Conservation (phyloP, 2,329 filamentous ascomycete species). For the Pseudocercospora macadamiae region DNA sequence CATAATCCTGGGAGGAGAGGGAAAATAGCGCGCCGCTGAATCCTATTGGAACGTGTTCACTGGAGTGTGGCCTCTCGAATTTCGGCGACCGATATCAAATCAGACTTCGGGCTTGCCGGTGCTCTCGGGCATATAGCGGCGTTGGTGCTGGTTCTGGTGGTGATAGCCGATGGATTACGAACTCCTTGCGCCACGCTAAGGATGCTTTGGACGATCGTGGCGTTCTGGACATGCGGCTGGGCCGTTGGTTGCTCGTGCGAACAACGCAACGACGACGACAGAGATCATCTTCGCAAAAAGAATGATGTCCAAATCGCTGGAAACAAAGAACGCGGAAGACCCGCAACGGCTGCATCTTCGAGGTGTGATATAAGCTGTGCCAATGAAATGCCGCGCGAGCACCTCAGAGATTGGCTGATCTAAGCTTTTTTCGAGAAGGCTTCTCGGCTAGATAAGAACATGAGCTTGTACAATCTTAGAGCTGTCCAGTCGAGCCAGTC, state of each 20-base stretch:
- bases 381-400: not conserved
- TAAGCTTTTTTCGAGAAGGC: not conserved
- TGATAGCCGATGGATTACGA: not conserved
- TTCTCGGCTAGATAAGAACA: slow-evolving; percentile 1
- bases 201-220: not conserved
- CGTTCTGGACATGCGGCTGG: not conserved
- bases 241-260: not conserved
- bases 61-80: no score
- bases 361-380: not conserved
- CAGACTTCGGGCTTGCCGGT: slow-evolving; percentile 1
- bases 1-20: no score
- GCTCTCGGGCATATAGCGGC: not conserved
- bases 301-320: no score
- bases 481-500: not conserved
- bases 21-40: no score
- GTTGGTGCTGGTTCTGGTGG: not conserved
- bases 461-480: not conserved
- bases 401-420: not conserved
- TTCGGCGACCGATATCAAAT: no score
- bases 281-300: no score
- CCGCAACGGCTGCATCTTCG: no score
- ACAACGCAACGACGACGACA: not conserved
- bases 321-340: no score
- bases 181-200: not conserved
- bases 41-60: no score